Percentiles rank a stretch among this genome's conserved stretches.
These are phyloP conservation scores for Thraustotheca clavata DNA, from an alignment of 352 stramenopile species.

Conservation along the genomic window DNA sequence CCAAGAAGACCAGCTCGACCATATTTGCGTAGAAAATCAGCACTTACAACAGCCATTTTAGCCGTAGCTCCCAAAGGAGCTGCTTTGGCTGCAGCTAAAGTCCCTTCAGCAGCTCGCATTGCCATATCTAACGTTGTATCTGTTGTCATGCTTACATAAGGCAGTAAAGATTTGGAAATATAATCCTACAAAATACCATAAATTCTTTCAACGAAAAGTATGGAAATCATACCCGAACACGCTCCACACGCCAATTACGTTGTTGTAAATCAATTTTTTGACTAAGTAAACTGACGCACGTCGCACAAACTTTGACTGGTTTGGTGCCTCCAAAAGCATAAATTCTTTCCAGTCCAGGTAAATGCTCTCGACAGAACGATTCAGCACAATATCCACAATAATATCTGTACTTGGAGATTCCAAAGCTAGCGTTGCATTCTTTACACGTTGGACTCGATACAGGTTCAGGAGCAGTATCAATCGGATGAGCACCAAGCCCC, in stretches of 20 bases:
- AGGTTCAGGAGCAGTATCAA: constrained; percentile 53
- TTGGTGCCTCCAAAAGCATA: constrained; percentile 55
- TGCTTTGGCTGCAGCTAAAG: constrained; percentile 63
- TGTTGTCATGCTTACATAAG: constrained; percentile 69
- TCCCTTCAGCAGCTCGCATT: constrained; percentile 67
- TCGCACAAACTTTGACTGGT: constrained; percentile 55
- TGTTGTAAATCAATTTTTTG: constrained; percentile 73
- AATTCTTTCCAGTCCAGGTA: constrained; percentile 47
- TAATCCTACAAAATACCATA: constrained; percentile 38
- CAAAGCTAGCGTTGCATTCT: constrained; percentile 57
- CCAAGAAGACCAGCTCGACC: constrained; percentile 63
- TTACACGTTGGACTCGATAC: constrained; percentile 58
- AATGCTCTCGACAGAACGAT: constrained; percentile 65
- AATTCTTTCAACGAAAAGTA: neutral
- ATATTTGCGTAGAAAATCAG: constrained; percentile 80
- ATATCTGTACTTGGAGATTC: constrained; percentile 77
- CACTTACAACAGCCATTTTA: constrained; percentile 79
- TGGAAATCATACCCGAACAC: constrained; percentile 29
- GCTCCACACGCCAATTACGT: constrained; percentile 68
- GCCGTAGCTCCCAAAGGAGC: constrained; percentile 69
- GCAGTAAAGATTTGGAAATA: constrained; percentile 44
- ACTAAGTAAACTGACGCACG: constrained; percentile 56
- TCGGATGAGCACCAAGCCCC: constrained; percentile 30
- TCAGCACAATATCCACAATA: constrained; percentile 75
- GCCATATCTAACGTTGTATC: constrained; percentile 83